Evolutionary conservation across 352 stramenopile species (phyloP).

Genomic region (Globisporangium cystogenes): DNA sequence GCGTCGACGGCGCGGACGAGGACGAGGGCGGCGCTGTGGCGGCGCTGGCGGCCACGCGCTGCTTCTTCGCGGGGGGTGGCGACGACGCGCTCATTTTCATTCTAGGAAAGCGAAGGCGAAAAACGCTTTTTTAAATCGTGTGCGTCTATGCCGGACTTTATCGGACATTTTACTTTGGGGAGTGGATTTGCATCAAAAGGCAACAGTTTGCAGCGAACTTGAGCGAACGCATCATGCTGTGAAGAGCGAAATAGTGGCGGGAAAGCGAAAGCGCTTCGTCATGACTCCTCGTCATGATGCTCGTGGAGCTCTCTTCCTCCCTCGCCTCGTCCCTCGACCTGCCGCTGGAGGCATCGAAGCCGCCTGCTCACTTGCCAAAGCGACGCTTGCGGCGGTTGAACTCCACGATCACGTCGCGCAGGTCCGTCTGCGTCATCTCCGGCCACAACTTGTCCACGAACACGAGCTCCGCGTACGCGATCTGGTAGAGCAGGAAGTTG

Average conservation of each 20-base stretch:
- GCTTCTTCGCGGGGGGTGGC: slow-evolving; percentile 12
- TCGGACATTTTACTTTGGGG: no score
- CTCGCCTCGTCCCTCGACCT: no score
- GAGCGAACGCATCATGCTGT: neutral
- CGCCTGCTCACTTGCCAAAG: slow-evolving; percentile 92
- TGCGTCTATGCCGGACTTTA: no score
- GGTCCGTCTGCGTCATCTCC: slow-evolving; percentile 85
- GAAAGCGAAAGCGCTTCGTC: no score
- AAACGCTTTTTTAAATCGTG: no score
- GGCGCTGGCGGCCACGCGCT: slow-evolving; percentile 5
- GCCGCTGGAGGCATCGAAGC: no score
- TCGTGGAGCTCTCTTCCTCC: no score
- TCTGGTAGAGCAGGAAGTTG: slow-evolving; percentile 97
- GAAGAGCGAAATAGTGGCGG: neutral
- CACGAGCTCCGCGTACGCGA: slow-evolving; percentile 94
- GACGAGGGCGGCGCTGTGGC: neutral
- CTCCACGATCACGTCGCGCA: slow-evolving; percentile 74
- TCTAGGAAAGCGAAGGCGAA: neutral
- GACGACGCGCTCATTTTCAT: slow-evolving; percentile 7
- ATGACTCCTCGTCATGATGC: no score
- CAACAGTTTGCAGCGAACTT: neutral
- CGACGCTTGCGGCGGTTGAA: slow-evolving; percentile 85
- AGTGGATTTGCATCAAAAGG: neutral
- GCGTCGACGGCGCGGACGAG: neutral
- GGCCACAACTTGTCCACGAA: slow-evolving; percentile 96